Evolutionary conservation across 305 asterid species (phyloP).

Genomic region (Fraxinus velutina): DNA sequence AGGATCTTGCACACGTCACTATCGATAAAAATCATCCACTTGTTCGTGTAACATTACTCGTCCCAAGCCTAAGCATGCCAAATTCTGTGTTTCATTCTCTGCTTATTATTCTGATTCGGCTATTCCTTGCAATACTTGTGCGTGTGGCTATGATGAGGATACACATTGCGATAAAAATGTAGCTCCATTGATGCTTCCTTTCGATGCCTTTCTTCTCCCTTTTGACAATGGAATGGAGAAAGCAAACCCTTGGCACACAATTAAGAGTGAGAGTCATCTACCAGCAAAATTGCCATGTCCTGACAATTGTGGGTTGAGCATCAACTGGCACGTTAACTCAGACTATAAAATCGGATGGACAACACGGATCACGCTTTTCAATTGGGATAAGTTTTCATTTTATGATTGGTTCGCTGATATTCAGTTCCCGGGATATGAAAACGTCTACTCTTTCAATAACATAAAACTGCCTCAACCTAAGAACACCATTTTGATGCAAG

Average conservation of each 20-base stretch:
- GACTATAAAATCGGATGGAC: slow-evolving; percentile 77
- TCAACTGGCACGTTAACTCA: slow-evolving; percentile 39
- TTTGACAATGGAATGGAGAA: background rate
- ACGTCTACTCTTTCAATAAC: slow-evolving; percentile 68
- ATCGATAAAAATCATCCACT: too few species aligned
- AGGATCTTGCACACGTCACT: too few species aligned
- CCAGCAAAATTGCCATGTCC: slow-evolving; percentile 71
- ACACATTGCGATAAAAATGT: slow-evolving; percentile 39
- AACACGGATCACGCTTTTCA: slow-evolving; percentile 72
- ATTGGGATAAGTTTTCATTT: slow-evolving; percentile 53
- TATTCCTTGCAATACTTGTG: slow-evolving; percentile 72
- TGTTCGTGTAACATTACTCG: slow-evolving; percentile 50
- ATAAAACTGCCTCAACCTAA: slow-evolving; percentile 36
- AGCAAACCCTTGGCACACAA: slow-evolving; percentile 41
- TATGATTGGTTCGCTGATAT: slow-evolving; percentile 69
- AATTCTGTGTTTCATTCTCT: slow-evolving; percentile 78
- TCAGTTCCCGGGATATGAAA: slow-evolving; percentile 52
- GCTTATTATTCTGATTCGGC: slow-evolving; percentile 67
- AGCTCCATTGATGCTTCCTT: background rate
- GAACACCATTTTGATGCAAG: slow-evolving; percentile 65
- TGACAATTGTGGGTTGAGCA: slow-evolving; percentile 80
- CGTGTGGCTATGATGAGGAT: slow-evolving; percentile 63
- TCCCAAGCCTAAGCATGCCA: slow-evolving; percentile 47
- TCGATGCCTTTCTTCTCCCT: slow-evolving; percentile 11
- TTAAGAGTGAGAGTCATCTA: slow-evolving; percentile 28